Percentiles rank a stretch among this genome's conserved stretches.
Evolutionary conservation across 805 yeast genomes (phyloP).

Genomic region (Maudiozyma pseudohumilis): DNA sequence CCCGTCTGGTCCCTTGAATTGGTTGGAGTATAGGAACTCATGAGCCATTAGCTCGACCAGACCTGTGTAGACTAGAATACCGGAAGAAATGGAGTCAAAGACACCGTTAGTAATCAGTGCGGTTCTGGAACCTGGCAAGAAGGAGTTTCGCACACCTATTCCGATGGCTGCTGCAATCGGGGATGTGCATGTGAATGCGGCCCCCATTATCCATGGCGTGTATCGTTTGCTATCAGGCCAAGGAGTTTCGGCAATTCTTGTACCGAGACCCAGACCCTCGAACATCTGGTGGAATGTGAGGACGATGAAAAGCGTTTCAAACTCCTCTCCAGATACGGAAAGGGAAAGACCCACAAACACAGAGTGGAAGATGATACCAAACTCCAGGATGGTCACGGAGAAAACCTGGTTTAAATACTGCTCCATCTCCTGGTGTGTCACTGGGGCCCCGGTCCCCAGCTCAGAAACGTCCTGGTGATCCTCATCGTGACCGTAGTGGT

Average conservation of each 20-base stretch:
- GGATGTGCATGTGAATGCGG: slow-evolving; percentile 46
- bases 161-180: slow-evolving; percentile 76
- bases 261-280: slow-evolving; percentile 80
- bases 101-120: slow-evolving; percentile 61
- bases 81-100: slow-evolving; percentile 68
- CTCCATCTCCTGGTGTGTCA: slow-evolving; percentile 28
- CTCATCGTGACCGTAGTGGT: slow-evolving; percentile 8
- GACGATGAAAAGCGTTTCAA: slow-evolving; percentile 61
- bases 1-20: slow-evolving; percentile 52
- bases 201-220: slow-evolving; percentile 52
- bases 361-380: slow-evolving; percentile 77
- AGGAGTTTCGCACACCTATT: slow-evolving; percentile 56
- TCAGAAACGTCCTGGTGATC: slow-evolving; percentile 10
- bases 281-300: slow-evolving; percentile 67
- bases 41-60: slow-evolving; percentile 72
- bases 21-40: slow-evolving; percentile 50
- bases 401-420: slow-evolving; percentile 47
- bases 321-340: slow-evolving; percentile 71
- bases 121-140: slow-evolving; percentile 46
- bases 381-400: slow-evolving; percentile 52
- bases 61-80: slow-evolving; percentile 69
- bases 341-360: slow-evolving; percentile 70
- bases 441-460: slow-evolving; percentile 8
- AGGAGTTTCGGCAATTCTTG: slow-evolving; percentile 52
- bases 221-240: slow-evolving; percentile 39